These are phyloP conservation scores for Neurospora pannonica DNA, from an alignment of 495 filamentous ascomycete species.

Conservation along the genomic window DNA sequence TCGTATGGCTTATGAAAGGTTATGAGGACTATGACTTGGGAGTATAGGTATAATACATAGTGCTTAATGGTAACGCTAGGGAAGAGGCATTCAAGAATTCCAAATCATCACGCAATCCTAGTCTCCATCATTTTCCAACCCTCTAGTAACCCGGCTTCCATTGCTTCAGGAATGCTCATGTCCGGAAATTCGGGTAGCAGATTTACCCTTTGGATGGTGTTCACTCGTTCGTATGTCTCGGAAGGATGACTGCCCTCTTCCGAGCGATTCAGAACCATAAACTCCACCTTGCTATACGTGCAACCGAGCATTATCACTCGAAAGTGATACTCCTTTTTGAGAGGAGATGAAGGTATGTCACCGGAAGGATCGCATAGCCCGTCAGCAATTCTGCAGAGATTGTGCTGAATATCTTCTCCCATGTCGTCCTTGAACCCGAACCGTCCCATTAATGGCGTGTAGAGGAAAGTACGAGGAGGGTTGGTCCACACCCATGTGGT, in stretches of 20 bases:
- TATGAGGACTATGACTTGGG: not conserved
- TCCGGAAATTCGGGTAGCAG: not conserved
- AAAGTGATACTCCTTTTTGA: not conserved
- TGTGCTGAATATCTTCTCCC: not conserved
- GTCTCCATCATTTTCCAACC: not conserved
- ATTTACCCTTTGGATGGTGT: not conserved
- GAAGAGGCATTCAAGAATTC: not conserved
- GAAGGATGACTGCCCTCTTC: not conserved
- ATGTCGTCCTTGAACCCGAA: accelerated
- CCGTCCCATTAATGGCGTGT: not conserved
- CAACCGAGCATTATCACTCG: not conserved
- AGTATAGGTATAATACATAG: not conserved
- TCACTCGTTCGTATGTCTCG: not conserved
- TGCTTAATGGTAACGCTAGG: not conserved
- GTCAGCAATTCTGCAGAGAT: not conserved
- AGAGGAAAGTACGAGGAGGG: not conserved
- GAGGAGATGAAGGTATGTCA: not conserved
- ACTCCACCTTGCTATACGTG: not conserved
- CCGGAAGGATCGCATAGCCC: not conserved
- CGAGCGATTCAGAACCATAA: not conserved
- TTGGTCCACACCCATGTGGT: not conserved
- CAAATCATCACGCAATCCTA: not conserved
- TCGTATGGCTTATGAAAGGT: not conserved
- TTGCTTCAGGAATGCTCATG: not conserved
- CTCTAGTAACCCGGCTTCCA: not conserved